phyloP scores from a whole-genome alignment of 2,329 filamentous ascomycete species.

The Tolypocladium endophyticum region DNA sequence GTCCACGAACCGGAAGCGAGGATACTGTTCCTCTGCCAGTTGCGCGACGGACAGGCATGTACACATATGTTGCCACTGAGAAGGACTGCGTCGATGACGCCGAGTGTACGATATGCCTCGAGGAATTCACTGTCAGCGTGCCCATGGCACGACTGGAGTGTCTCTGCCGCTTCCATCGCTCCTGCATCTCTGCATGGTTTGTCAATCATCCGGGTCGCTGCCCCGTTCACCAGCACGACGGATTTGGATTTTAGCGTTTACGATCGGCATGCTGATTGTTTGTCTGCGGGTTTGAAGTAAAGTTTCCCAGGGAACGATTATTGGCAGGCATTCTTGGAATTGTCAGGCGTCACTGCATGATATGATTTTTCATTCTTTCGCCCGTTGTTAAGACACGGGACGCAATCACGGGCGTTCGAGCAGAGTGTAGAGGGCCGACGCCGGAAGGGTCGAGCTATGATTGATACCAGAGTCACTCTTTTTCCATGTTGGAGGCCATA shows the following conservation, averaged over 20 bases:
- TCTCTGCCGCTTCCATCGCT: slow-evolving; percentile 52
- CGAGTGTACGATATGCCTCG: slow-evolving; percentile 58
- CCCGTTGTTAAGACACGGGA: not conserved
- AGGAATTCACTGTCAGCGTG: slow-evolving; percentile 52
- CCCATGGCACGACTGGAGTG: slow-evolving; percentile 58
- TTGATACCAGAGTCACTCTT: not conserved
- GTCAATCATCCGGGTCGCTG: slow-evolving; percentile 51
- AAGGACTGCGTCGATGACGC: slow-evolving; percentile 59
- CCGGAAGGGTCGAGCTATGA: not conserved
- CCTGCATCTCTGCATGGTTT: slow-evolving; percentile 54
- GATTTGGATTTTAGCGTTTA: slow-evolving; percentile 36
- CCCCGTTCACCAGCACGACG: slow-evolving; percentile 56
- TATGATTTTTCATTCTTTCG: too few relatives aligned
- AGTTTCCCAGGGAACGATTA: not conserved
- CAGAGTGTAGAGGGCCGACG: not conserved
- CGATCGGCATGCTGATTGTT: not conserved
- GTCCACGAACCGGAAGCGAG: slow-evolving; percentile 16
- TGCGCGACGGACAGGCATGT: slow-evolving; percentile 47
- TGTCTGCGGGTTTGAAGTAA: not conserved
- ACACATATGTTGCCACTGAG: slow-evolving; percentile 53
- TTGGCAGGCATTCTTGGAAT: not conserved
- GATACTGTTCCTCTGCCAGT: slow-evolving; percentile 15
- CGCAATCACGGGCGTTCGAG: not conserved
- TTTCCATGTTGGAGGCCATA: not conserved
- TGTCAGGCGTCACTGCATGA: not conserved